Evolutionary conservation across 2,329 filamentous ascomycete genomes (phyloP).

Genomic region (Sporothrix euskadiensis): DNA sequence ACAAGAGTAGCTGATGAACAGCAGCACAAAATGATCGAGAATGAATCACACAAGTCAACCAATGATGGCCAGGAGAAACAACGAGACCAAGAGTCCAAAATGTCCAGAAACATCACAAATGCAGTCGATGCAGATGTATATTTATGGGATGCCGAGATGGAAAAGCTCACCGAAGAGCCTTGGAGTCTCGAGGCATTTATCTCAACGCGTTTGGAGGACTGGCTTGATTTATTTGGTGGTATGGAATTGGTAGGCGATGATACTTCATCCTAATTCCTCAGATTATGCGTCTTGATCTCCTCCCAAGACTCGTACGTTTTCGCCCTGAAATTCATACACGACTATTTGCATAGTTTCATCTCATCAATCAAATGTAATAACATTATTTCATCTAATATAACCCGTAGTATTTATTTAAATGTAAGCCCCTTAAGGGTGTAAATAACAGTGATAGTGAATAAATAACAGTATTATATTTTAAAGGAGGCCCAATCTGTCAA

Average conservation of each 20-base stretch:
- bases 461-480: too few relatives aligned
- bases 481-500: too few relatives aligned
- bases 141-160: slow-evolving; percentile 36
- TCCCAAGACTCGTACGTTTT: too few relatives aligned
- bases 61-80: neutral
- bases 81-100: neutral
- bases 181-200: slow-evolving; percentile 38
- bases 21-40: neutral
- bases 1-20: slow-evolving; percentile 19
- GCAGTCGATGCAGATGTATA: slow-evolving; percentile 39
- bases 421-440: too few relatives aligned
- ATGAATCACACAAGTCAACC: neutral
- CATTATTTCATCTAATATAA: too few relatives aligned
- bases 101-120: neutral
- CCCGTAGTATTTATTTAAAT: too few relatives aligned
- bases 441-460: too few relatives aligned
- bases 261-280: neutral
- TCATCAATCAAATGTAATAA: too few relatives aligned
- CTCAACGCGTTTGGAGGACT: slow-evolving; percentile 36
- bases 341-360: too few relatives aligned
- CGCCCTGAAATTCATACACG: too few relatives aligned
- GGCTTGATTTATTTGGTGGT: slow-evolving; percentile 37
- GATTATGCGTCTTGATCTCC: too few relatives aligned
- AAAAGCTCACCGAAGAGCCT: slow-evolving; percentile 30
- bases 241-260: slow-evolving; percentile 32